Percentiles rank a stretch among this genome's conserved stretches.
Evolutionary conservation across 2,329 filamentous ascomycete species (phyloP).

Genomic region (Zarea fungicola): DNA sequence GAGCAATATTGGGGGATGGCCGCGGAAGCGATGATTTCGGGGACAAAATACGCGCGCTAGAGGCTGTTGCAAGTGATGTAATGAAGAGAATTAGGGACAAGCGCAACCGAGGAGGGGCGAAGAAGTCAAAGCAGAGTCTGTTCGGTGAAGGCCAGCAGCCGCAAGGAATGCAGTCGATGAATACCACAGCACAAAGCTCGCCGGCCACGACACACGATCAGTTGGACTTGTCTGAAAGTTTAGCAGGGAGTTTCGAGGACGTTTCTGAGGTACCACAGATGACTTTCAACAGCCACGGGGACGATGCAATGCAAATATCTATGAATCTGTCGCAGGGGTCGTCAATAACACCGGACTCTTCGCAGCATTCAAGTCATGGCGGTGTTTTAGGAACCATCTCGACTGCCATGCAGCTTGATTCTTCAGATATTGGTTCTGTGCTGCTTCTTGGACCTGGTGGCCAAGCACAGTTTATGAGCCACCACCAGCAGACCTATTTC

Average conservation of each 20-base stretch:
- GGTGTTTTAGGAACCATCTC: slow-evolving; percentile 22
- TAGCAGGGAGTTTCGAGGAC: slow-evolving; percentile 21
- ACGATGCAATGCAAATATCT: slow-evolving; percentile 18
- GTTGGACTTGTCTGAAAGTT: slow-evolving; percentile 17
- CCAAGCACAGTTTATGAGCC: slow-evolving; percentile 29
- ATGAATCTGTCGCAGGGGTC: slow-evolving; percentile 20
- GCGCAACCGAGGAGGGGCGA: slow-evolving; percentile 38
- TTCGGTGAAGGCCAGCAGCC: not conserved
- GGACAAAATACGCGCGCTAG: slow-evolving; percentile 59
- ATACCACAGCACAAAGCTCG: slow-evolving; percentile 12
- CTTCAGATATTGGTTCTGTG: slow-evolving; percentile 32
- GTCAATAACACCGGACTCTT: slow-evolving; percentile 17
- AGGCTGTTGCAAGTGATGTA: slow-evolving; percentile 68
- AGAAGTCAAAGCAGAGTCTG: slow-evolving; percentile 1
- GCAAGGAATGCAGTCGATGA: not conserved
- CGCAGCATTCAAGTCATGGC: slow-evolving; percentile 17
- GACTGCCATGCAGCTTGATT: slow-evolving; percentile 24
- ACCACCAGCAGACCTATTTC: slow-evolving; percentile 27
- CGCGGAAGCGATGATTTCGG: slow-evolving; percentile 47
- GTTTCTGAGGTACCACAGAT: slow-evolving; percentile 23
- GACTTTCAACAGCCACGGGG: slow-evolving; percentile 18
- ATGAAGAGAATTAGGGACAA: slow-evolving; percentile 72
- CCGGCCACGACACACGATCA: slow-evolving; percentile 13
- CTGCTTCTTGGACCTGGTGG: slow-evolving; percentile 34
- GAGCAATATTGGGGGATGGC: slow-evolving; percentile 46